Evolutionary conservation across 805 yeast genomes (phyloP).

Genomic region (Ogataea salicorniae): DNA sequence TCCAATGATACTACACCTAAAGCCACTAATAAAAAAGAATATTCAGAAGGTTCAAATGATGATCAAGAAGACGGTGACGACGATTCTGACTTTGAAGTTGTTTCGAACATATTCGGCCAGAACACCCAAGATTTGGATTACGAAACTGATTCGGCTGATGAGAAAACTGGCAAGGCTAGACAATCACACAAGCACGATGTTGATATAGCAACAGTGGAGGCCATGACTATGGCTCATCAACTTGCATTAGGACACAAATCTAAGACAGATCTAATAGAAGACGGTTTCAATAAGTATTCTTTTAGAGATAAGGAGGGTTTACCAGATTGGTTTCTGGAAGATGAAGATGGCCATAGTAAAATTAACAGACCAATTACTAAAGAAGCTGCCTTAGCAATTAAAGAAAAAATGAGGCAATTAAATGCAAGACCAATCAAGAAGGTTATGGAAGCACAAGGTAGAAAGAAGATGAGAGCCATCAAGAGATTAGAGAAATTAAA

Average conservation of each 20-base stretch:
- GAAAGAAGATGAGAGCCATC: slow-evolving; percentile 91
- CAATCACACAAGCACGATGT: slow-evolving; percentile 56
- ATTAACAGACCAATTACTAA: slow-evolving; percentile 89
- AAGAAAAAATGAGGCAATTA: slow-evolving; percentile 69
- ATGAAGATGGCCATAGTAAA: slow-evolving; percentile 82
- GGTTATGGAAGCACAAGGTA: slow-evolving; percentile 95
- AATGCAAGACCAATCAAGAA: slow-evolving; percentile 98
- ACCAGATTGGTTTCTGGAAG: slow-evolving; percentile 97
- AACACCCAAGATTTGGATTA: slow-evolving; percentile 36
- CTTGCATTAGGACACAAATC: slow-evolving; percentile 84
- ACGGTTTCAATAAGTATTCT: slow-evolving; percentile 87
- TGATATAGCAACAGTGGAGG: slow-evolving; percentile 87
- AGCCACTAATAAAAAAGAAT: slow-evolving; percentile 9
- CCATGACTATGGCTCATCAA: slow-evolving; percentile 97
- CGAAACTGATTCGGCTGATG: slow-evolving; percentile 48
- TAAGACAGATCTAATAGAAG: slow-evolving; percentile 82
- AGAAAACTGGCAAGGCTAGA: slow-evolving; percentile 36
- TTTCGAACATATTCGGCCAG: slow-evolving; percentile 36
- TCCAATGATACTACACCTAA: neutral
- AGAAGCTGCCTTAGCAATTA: slow-evolving; percentile 78
- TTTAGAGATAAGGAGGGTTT: slow-evolving; percentile 87
- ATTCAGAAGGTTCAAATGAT: slow-evolving; percentile 20
- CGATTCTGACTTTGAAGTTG: slow-evolving; percentile 38
- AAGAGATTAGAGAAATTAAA: slow-evolving; percentile 81
- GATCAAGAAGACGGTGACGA: slow-evolving; percentile 16